Percentiles rank a stretch among this genome's conserved stretches.
These are phyloP conservation scores for Penicillium angulare DNA, from an alignment of 495 filamentous ascomycete species.

Conservation along the genomic window DNA sequence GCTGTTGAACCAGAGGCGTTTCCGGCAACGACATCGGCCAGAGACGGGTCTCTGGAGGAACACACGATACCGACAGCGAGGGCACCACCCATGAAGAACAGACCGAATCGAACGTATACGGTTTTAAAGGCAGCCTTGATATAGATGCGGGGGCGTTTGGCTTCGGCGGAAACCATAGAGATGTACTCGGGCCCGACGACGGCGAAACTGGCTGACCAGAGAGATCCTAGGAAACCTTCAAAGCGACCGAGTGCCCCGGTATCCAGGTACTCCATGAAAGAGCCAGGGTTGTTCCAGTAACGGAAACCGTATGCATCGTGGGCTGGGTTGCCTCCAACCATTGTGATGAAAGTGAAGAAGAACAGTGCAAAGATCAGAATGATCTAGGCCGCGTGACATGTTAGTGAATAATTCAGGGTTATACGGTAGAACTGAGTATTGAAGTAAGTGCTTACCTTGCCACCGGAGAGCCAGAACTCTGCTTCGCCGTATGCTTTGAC, in stretches of 20 bases:
- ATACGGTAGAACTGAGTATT: too few species aligned
- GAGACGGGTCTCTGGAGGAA: conserved; percentile 51
- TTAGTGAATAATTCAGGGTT: too few species aligned
- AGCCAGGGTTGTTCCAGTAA: conserved; percentile 40
- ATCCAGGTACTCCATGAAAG: conserved; percentile 52
- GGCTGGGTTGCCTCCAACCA: conserved; percentile 70
- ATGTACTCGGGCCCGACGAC: conserved; percentile 72
- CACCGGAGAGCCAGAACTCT: conserved; percentile 66
- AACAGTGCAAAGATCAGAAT: conserved; percentile 62
- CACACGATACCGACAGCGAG: conserved; percentile 68
- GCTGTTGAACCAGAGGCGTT: conserved; percentile 44
- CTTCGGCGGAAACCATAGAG: conserved; percentile 76
- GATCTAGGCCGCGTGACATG: too few species aligned
- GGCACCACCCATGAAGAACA: conserved; percentile 74
- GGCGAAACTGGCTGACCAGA: conserved; percentile 50
- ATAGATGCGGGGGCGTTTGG: conserved; percentile 61
- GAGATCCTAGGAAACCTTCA: conserved; percentile 66
- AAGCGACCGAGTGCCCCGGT: conserved; percentile 65
- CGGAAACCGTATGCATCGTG: conserved; percentile 74
- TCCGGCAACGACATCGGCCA: conserved; percentile 41
- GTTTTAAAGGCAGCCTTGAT: conserved; percentile 67
- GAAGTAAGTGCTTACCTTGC: conserved; percentile 44
- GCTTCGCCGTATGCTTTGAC: conserved; percentile 68
- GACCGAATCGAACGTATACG: conserved; percentile 68
- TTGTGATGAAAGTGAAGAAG: conserved; percentile 48